phyloP scores from a whole-genome alignment of 2,329 filamentous ascomycete genomes.

The Trichoderma atroviride region DNA sequence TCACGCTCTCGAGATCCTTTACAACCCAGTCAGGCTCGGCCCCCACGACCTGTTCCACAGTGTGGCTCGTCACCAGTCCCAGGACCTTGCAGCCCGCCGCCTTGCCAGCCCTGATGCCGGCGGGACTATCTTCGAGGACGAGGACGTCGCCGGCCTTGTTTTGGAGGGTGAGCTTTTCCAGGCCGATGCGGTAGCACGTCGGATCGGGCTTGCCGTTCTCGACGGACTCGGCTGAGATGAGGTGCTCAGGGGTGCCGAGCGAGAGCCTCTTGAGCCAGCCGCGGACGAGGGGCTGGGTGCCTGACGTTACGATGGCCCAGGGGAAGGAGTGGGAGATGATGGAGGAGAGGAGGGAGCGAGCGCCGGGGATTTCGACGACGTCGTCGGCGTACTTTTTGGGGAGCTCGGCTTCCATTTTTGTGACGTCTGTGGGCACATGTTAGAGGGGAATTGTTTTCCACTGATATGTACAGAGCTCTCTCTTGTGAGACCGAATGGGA shows the following conservation, averaged over 20 bases:
- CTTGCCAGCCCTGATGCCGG: constrained; percentile 81
- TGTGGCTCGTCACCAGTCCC: constrained; percentile 84
- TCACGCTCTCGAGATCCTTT: constrained; percentile 74
- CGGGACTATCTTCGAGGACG: constrained; percentile 87
- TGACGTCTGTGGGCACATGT: constrained; percentile 64
- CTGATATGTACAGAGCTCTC: neutral
- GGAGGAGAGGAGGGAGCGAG: constrained; percentile 67
- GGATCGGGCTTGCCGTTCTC: constrained; percentile 77
- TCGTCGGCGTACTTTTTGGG: constrained; percentile 76
- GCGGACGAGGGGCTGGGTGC: constrained; percentile 66
- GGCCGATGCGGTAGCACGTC: constrained; percentile 70
- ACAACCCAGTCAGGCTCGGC: constrained; percentile 90
- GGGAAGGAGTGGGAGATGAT: constrained; percentile 65
- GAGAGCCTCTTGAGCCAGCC: constrained; percentile 72
- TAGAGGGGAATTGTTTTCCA: neutral
- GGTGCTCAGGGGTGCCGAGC: constrained; percentile 65
- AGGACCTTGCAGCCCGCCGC: constrained; percentile 83
- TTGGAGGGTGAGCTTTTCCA: constrained; percentile 59
- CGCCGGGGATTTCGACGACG: constrained; percentile 84
- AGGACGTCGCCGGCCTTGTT: constrained; percentile 58
- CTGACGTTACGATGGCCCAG: constrained; percentile 88
- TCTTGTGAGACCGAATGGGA: neutral
- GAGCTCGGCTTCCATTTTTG: constrained; percentile 74
- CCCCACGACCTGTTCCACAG: constrained; percentile 67
- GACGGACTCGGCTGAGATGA: constrained; percentile 78